Percentiles rank a stretch among this genome's conserved stretches.
Evolutionary conservation across 306 rosid genomes (phyloP).

Genomic region (Alnus rubra): DNA sequence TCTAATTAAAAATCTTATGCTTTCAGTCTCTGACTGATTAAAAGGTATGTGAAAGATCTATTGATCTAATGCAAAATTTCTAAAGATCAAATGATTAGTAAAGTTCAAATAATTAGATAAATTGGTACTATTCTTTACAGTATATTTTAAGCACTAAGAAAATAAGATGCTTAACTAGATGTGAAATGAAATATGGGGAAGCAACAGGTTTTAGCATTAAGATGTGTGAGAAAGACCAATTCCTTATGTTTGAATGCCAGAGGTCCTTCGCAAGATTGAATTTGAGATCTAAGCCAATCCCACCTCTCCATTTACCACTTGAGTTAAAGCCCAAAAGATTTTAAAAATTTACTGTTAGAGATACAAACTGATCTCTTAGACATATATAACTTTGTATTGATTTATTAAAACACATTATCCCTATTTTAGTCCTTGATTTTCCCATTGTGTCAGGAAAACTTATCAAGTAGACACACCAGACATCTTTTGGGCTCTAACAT

Average conservation of each 20-base stretch:
- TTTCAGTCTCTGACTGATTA: not conserved
- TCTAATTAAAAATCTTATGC: not conserved
- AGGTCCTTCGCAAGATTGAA: not conserved
- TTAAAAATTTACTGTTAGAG: not conserved
- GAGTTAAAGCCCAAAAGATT: not conserved
- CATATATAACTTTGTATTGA: not conserved
- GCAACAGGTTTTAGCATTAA: not conserved
- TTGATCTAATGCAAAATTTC: not conserved
- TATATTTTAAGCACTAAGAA: not conserved
- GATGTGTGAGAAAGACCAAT: not conserved
- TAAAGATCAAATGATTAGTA: not conserved
- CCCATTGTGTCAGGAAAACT: not conserved
- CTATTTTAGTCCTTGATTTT: not conserved
- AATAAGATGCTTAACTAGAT: conserved; percentile 1
- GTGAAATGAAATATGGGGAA: not conserved
- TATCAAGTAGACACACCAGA: not conserved
- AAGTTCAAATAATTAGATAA: not conserved
- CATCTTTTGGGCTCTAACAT: not conserved
- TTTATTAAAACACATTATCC: not conserved
- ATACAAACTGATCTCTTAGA: not conserved
- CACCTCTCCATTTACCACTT: not conserved
- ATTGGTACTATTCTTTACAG: not conserved
- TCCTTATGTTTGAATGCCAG: not conserved
- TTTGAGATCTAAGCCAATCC: not conserved
- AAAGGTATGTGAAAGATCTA: not conserved